Conservation (phyloP, 306 rosid species). For the Fragaria ananassa region DNA sequence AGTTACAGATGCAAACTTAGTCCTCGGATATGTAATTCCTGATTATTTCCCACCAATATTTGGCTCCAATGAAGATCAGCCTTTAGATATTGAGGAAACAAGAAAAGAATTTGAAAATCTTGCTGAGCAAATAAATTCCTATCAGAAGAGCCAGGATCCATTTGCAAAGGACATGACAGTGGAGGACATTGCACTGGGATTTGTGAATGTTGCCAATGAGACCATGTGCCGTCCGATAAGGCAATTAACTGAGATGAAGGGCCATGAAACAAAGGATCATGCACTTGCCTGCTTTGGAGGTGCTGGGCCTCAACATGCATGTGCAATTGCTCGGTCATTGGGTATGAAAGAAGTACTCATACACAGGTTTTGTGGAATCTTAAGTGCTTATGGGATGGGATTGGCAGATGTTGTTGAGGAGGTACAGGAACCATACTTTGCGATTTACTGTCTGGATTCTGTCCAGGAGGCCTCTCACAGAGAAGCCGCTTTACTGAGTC, state of each 20-base stretch:
- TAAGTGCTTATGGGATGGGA: constrained; percentile 98
- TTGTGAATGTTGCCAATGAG: constrained; percentile 92
- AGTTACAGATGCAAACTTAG: constrained; percentile 89
- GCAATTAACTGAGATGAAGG: constrained; percentile 96
- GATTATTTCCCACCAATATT: constrained; percentile 89
- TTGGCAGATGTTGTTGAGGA: constrained; percentile 98
- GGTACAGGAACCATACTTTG: constrained; percentile 82
- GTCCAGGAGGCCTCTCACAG: constrained; percentile 53
- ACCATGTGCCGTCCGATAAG: constrained; percentile 97
- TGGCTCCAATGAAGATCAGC: constrained; percentile 78
- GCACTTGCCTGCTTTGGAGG: constrained; percentile 99
- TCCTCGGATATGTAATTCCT: constrained; percentile 84
- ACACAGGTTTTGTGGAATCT: constrained; percentile 86
- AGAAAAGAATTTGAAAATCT: constrained; percentile 71
- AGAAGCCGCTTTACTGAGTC: constrained; percentile 54
- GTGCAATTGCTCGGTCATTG: constrained; percentile 90
- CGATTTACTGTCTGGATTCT: constrained; percentile 62
- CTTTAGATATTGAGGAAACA: constrained; percentile 67
- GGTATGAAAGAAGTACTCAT: constrained; percentile 90
- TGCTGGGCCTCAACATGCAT: constrained; percentile 97
- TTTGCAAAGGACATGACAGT: constrained; percentile 71
- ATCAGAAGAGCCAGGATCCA: constrained; percentile 61
- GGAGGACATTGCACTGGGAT: constrained; percentile 82
- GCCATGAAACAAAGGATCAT: constrained; percentile 88
- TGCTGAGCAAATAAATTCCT: constrained; percentile 61